These are phyloP conservation scores for Naganishia friedmannii DNA, from an alignment of 768 basidiomycete genomes.

Conservation along the genomic window DNA sequence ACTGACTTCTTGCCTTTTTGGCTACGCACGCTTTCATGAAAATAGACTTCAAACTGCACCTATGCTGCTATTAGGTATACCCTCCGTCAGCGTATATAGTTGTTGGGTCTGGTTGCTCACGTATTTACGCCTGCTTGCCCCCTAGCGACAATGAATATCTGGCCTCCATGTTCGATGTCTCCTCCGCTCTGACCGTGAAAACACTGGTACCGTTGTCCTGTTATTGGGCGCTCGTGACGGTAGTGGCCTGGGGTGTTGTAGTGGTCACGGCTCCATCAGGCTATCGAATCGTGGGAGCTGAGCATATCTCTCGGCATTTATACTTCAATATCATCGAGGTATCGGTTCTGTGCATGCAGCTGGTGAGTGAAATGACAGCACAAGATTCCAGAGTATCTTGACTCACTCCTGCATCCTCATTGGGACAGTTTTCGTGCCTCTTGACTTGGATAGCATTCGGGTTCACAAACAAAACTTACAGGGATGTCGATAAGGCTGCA, in stretches of 20 bases:
- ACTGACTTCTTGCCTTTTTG: neutral
- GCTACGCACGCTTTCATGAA: no score
- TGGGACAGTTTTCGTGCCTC: conserved; percentile 43
- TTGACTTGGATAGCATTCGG: conserved; percentile 50
- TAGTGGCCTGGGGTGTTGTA: conserved; percentile 44
- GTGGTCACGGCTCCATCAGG: conserved; percentile 40
- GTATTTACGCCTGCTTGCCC: conserved; percentile 1
- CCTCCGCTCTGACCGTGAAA: conserved; percentile 46
- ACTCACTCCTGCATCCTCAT: neutral
- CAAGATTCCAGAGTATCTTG: neutral
- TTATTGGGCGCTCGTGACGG: conserved; percentile 49
- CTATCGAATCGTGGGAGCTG: conserved; percentile 45
- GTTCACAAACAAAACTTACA: conserved; percentile 38
- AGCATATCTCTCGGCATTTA: conserved; percentile 47
- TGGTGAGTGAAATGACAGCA: conserved; percentile 26
- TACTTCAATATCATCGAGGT: conserved; percentile 47
- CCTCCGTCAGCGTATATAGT: neutral
- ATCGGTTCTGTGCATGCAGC: conserved; percentile 45
- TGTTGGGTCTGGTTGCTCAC: neutral
- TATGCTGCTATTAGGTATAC: conserved; percentile 46
- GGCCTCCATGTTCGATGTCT: conserved; percentile 40
- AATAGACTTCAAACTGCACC: conserved; percentile 48
- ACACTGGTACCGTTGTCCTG: conserved; percentile 47
- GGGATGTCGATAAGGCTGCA: conserved; percentile 34
- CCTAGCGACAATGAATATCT: conserved; percentile 44